Evolutionary conservation across 345 rosid genomes (phyloP), one percentile per base, ranked within the genome.

Genomic region (Eucalyptus regnans): DNA sequence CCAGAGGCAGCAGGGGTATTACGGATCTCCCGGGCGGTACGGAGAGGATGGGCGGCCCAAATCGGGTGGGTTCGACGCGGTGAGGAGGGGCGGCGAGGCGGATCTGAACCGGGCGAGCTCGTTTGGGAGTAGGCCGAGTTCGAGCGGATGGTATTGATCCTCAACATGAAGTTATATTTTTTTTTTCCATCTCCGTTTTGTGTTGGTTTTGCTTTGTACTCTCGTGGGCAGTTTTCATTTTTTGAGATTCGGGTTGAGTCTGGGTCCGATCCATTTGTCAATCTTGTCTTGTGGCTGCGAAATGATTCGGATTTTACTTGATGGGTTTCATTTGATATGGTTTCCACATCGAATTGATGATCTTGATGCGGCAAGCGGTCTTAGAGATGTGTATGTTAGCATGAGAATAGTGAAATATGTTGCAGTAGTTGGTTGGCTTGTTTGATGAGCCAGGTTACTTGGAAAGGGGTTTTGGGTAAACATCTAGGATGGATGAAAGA

Each of bases 41-140:
- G 96, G 90, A 66, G 96, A 93, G 37, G 93, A 93, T 86, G 94
- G 96, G 41, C 93, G 99, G 5, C 98, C 99, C 33, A 96, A 92
- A 84, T 95, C 97, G 4, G 96, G 96, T 50, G 99, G 95, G 86
- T 89, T 92, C 87, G 99, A 96, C 84, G 90, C 93, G 90, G 92
- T 91, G 91, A 91, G 89, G 83, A 87, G 88, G 87, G 93, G 90
- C 49, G 93, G 88, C 12, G 92, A 91, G 48, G 33, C 93, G 12
- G 95, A 94, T 94, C 92, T 89, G 88, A 89, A 86, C 88, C 94
- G 95, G 80, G 94, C 94, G 14, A 88, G 96, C 89, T 94, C 96
- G 12, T 93, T 93, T 87, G 98, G 97, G 54, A 92, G 89, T 90
- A 96, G 97, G 8, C 96, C 96, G 71, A 93, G 91, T 88, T 96